A percentile compares a stretch with the other conserved stretches of the same genome.
These are phyloP conservation scores for Melastoma malabathricum DNA, from an alignment of 345 rosid genomes.

Conservation along the genomic window DNA sequence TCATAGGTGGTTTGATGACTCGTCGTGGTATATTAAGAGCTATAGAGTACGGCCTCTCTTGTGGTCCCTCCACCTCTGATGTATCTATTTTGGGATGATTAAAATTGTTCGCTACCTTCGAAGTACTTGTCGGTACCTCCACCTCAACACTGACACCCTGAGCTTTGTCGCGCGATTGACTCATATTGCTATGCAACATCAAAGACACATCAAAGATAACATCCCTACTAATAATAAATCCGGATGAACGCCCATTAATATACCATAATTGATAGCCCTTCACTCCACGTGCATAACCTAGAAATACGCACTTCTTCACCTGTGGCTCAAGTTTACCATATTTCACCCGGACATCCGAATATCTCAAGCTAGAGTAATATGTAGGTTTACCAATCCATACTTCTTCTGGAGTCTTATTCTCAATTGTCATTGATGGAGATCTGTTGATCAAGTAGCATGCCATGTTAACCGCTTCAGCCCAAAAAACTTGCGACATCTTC, in stretches of 20 bases:
- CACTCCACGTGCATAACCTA: not conserved
- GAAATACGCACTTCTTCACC: constrained; percentile 1
- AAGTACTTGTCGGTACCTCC: not conserved
- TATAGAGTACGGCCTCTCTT: not conserved
- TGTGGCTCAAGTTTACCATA: not conserved
- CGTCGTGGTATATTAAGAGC: not conserved
- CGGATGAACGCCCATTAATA: not conserved
- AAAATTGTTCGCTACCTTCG: not conserved
- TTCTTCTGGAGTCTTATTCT: not conserved
- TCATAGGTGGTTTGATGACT: not conserved
- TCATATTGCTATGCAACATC: not conserved
- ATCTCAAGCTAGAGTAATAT: not conserved
- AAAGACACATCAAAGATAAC: not conserved
- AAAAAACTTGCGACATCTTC: not conserved
- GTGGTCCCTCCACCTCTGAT: not conserved
- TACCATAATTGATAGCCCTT: not conserved
- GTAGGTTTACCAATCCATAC: not conserved
- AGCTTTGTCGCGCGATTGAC: not conserved
- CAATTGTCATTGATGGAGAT: not conserved
- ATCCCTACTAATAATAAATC: not conserved
- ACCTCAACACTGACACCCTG: not conserved
- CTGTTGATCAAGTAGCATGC: not conserved
- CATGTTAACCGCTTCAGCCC: not conserved
- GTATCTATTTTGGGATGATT: not conserved
- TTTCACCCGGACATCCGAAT: not conserved